Evolutionary conservation across 805 yeast genomes (phyloP).

Genomic region (Cyberlindnera americana): DNA sequence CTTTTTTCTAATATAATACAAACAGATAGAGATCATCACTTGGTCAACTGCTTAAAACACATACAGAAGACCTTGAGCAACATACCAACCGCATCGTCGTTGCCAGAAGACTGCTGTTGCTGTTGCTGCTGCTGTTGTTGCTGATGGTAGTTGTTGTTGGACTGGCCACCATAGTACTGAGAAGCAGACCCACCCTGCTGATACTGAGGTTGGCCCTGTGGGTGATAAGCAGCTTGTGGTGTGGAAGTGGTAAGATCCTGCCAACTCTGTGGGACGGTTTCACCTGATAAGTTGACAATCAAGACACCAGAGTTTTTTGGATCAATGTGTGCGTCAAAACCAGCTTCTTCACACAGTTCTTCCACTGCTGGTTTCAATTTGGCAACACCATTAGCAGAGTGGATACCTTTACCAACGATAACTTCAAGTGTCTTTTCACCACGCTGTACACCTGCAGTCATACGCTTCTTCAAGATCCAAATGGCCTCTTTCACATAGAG

Average conservation of each 20-base stretch:
- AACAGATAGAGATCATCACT: constrained; percentile 6
- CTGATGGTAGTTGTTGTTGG: constrained; percentile 15
- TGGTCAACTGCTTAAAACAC: constrained; percentile 31
- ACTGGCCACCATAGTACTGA: constrained; percentile 15
- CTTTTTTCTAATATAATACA: too few relatives aligned
- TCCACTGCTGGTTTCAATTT: constrained; percentile 89
- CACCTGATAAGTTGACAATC: constrained; percentile 57
- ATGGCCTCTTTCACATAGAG: constrained; percentile 85
- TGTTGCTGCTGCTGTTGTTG: constrained; percentile 21
- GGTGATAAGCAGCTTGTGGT: constrained; percentile 23
- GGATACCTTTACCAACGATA: constrained; percentile 92
- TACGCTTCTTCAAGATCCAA: constrained; percentile 67
- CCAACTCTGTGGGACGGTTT: constrained; percentile 42
- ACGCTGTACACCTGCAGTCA: constrained; percentile 55
- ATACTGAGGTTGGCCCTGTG: constrained; percentile 18
- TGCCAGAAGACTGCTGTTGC: constrained; percentile 14
- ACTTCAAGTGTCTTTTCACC: constrained; percentile 66
- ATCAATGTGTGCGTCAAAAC: constrained; percentile 60
- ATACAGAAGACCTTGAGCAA: constrained; percentile 32
- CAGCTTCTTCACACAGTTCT: constrained; percentile 63
- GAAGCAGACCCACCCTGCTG: constrained; percentile 17
- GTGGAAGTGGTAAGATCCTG: constrained; percentile 29
- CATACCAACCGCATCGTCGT: constrained; percentile 14
- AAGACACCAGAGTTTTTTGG: constrained; percentile 77
- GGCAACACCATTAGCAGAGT: constrained; percentile 77